Conservation (phyloP, 2,329 filamentous ascomycete species). For the Penicillium crustosum region DNA sequence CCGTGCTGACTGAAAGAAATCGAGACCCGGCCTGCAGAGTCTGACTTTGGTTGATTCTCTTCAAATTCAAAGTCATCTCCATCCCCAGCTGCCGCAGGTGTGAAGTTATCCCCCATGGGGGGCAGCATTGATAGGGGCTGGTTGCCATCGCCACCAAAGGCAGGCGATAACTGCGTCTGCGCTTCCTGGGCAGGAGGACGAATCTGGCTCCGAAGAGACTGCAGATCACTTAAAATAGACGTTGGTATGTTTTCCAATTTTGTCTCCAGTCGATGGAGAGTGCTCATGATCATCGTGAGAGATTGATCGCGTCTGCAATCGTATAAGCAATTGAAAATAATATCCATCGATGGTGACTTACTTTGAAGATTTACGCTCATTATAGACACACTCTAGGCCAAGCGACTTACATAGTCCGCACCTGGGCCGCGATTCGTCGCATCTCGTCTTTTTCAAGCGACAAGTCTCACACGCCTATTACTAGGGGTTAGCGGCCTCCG, state of each 20-base stretch:
- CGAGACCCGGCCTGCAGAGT: conserved; percentile 37
- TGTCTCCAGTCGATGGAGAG: conserved; percentile 53
- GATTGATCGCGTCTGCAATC: conserved; percentile 52
- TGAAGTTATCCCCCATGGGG: conserved; percentile 23
- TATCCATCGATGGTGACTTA: conserved; percentile 24
- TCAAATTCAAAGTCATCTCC: conserved; percentile 34
- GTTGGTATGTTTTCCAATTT: conserved; percentile 52
- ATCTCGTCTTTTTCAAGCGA: conserved; percentile 55
- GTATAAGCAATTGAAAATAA: conserved; percentile 6
- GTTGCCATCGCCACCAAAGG: conserved; percentile 9
- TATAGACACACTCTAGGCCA: conserved; percentile 53
- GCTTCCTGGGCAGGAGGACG: conserved; percentile 19
- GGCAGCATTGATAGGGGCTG: conserved; percentile 15
- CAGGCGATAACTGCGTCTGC: conserved; percentile 19
- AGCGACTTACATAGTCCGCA: conserved; percentile 54
- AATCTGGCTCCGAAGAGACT: conserved; percentile 34
- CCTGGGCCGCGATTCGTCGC: conserved; percentile 54
- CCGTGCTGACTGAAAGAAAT: conserved; percentile 55
- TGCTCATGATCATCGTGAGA: conserved; percentile 56
- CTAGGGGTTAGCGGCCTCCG: neutral
- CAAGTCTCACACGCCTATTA: conserved; percentile 55
- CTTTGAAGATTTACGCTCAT: conserved; percentile 56
- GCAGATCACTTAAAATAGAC: conserved; percentile 31
- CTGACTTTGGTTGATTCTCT: conserved; percentile 28
- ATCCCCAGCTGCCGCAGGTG: conserved; percentile 28